phyloP scores from a whole-genome alignment of 1,139 yeast genomes.

The Taphrina pruni region DNA sequence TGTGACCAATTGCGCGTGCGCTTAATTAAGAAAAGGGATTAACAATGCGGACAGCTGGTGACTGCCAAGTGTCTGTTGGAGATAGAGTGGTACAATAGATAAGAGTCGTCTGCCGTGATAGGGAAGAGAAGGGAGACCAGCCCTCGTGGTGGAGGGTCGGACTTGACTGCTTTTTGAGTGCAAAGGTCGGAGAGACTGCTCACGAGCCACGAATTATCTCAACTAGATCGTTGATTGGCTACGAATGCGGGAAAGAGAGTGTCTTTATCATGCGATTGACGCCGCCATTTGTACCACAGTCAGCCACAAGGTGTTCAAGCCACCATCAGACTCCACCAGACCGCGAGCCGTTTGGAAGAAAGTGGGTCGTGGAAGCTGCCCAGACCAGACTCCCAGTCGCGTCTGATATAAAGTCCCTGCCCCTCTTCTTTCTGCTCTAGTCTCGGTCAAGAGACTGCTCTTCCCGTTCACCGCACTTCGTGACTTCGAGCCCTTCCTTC shows the following conservation, averaged over 20 bases:
- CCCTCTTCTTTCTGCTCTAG: background rate
- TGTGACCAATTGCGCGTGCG: no score
- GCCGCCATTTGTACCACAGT: background rate
- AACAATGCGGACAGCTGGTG: no score
- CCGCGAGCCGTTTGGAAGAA: no score
- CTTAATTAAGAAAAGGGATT: no score
- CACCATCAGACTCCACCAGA: background rate
- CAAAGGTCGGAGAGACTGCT: no score
- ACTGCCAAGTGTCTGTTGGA: background rate
- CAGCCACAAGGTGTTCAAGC: background rate
- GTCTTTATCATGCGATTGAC: no score
- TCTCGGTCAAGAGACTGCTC: background rate
- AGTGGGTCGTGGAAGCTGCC: background rate
- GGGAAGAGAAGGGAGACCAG: background rate
- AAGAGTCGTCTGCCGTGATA: background rate
- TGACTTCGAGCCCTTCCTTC: background rate
- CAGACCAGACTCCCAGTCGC: background rate
- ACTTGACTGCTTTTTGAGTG: no score
- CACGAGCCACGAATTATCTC: no score
- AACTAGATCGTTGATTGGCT: no score
- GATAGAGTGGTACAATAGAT: background rate
- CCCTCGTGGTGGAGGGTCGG: no score
- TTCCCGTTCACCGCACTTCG: background rate
- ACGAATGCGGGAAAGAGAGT: no score
- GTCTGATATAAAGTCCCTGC: slow-evolving; percentile 7